Evolutionary conservation across 148 eudicot species (phyloP), one percentile per base, ranked within the genome.

Genomic region (Nyssa sinensis): DNA sequence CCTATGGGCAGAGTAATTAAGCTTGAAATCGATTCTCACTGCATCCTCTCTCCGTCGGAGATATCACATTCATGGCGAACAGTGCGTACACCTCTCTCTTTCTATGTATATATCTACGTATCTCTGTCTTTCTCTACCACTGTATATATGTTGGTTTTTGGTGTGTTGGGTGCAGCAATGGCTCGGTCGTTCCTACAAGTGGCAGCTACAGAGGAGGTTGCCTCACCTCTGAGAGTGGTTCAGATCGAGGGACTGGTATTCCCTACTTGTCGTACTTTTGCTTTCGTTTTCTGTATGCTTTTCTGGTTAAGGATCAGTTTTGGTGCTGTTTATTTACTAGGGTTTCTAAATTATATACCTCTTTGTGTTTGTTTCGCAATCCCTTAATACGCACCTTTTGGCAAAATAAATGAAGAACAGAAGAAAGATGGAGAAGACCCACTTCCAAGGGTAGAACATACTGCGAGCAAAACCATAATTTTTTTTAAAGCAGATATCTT

Each of bases 171-270:
- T 55, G 81, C 80, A 72, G 84, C 92, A 51, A 84, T 86, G 76
- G 77, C 79, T 37, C 83, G 96, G 73, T 90, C 96, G 51, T 94
- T 92, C 70, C 80, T 94, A 65, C 94, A 95, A 81, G 99, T 89
- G 28, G 91, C 88, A 0, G 84, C 88, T 27, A 84, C 94, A 0
- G 99, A 92, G 75, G 96, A 92, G 73, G 91, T 75, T 64, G 79
- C 85, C 63, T 88, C 91, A 19, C 91, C 96, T 35, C 94, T 95
- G 35, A 83, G 97, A 70, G 93, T 90, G 31, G 97, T 95, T 78
- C 97, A 95, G 78, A 92, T 92, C 77, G 99, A 95, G 75, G 99
- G 98, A 77, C 69, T 92, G 88, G 98, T 92, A 71, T 12, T 65
- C 55, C 62, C 47, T 73, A 23, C 3, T 28, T 44, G 44, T 31